Percentiles rank a stretch among this genome's conserved stretches.
Evolutionary conservation across 352 stramenopile species (phyloP).

Genomic region (Pelagophyceae sp.): DNA sequence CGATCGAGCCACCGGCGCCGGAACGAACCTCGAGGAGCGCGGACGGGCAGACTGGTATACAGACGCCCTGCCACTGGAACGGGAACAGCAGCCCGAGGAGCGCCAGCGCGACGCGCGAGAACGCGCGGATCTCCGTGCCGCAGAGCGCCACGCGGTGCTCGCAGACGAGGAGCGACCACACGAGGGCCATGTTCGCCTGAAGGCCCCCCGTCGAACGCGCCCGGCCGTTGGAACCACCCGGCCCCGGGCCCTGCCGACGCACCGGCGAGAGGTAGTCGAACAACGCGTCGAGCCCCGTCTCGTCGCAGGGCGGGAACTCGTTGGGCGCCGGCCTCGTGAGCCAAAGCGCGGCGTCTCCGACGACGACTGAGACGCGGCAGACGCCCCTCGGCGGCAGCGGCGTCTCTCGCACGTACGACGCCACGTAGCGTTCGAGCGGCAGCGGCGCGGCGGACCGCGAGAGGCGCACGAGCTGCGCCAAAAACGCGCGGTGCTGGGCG

Average conservation of each 20-base stretch:
- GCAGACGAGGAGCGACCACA: neutral
- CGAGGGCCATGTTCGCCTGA: neutral
- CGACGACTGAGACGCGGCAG: neutral
- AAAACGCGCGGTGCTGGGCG: neutral
- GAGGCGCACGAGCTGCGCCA: slow-evolving; percentile 2
- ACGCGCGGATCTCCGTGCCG: too few relatives aligned
- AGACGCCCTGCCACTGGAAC: slow-evolving; percentile 5
- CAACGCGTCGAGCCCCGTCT: neutral
- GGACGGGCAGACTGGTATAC: neutral
- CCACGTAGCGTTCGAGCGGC: neutral
- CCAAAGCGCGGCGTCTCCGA: neutral
- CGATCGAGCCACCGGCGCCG: too few relatives aligned
- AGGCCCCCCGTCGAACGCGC: too few relatives aligned
- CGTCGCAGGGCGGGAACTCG: neutral
- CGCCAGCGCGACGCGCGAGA: neutral
- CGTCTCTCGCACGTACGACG: slow-evolving; percentile 4
- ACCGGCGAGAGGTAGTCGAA: neutral
- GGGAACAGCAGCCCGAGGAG: neutral
- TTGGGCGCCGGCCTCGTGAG: slow-evolving; percentile 3
- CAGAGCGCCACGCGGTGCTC: neutral
- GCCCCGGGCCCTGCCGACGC: too few relatives aligned
- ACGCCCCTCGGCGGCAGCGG: neutral
- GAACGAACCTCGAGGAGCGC: neutral
- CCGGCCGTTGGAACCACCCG: too few relatives aligned
- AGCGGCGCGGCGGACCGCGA: neutral